Evolutionary conservation across 495 filamentous ascomycete species (phyloP).

Genomic region (Tuber melanosporum): DNA sequence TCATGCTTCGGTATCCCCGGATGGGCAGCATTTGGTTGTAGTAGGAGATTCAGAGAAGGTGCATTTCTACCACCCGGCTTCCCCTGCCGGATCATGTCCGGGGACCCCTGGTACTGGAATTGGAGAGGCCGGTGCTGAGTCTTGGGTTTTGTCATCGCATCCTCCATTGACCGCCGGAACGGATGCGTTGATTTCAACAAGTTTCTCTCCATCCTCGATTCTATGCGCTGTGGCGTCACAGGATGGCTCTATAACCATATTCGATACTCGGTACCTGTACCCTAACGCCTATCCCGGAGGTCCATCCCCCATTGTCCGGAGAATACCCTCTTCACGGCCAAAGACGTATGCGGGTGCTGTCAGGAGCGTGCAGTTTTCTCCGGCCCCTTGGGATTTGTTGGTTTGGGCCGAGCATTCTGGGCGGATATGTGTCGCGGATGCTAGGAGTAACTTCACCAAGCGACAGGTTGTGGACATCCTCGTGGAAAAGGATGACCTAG

Average conservation of each 20-base stretch:
- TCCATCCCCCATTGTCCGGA: constrained; percentile 44
- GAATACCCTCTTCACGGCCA: constrained; percentile 55
- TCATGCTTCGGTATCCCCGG: constrained; percentile 83
- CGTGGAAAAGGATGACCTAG: constrained; percentile 35
- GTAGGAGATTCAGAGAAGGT: constrained; percentile 78
- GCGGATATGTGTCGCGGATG: constrained; percentile 74
- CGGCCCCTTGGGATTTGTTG: constrained; percentile 82
- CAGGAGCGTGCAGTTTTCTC: constrained; percentile 82
- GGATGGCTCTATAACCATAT: constrained; percentile 62
- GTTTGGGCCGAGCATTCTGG: constrained; percentile 90
- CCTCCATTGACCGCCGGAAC: constrained; percentile 38
- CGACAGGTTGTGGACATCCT: constrained; percentile 56
- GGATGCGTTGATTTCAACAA: constrained; percentile 58
- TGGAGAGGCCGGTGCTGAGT: constrained; percentile 42
- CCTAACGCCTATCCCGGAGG: constrained; percentile 43
- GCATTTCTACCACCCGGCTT: constrained; percentile 63
- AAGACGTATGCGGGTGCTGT: constrained; percentile 65
- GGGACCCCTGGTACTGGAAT: constrained; percentile 41
- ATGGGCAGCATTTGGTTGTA: constrained; percentile 70
- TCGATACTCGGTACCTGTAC: constrained; percentile 53
- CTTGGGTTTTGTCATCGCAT: constrained; percentile 40
- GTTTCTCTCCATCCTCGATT: constrained; percentile 62
- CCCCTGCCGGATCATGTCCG: constrained; percentile 30
- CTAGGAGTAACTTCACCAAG: constrained; percentile 66
- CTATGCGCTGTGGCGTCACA: constrained; percentile 66